A percentile compares a stretch with the other conserved stretches of the same genome.
These are phyloP conservation scores for Cordyceps pruinosa DNA, from an alignment of 2,329 filamentous ascomycete genomes.

Conservation along the genomic window DNA sequence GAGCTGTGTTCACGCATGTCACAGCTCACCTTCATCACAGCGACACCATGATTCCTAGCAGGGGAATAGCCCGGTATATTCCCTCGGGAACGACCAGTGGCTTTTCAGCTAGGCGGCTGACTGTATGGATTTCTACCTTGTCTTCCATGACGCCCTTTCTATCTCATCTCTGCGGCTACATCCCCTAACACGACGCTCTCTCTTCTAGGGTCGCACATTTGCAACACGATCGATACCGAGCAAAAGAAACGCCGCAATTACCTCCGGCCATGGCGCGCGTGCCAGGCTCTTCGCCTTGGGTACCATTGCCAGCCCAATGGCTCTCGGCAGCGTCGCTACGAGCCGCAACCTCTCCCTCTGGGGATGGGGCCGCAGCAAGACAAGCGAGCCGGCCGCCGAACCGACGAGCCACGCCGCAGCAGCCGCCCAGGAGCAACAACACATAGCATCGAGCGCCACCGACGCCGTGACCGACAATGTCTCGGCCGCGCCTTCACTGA, in stretches of 20 bases:
- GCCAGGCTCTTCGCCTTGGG: background rate
- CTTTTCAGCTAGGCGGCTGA: constrained; percentile 22
- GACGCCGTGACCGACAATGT: constrained; percentile 11
- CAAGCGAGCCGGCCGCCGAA: constrained; percentile 9
- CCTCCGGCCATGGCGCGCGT: background rate
- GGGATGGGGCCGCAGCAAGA: constrained; percentile 25
- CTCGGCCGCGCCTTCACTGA: constrained; percentile 17
- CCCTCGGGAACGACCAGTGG: constrained; percentile 27
- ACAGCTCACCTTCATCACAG: constrained; percentile 12
- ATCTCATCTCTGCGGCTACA: too few relatives aligned
- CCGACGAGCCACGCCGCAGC: constrained; percentile 15
- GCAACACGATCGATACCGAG: constrained; percentile 19
- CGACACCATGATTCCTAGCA: constrained; percentile 38
- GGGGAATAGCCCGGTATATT: constrained; percentile 35
- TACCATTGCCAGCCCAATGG: constrained; percentile 20
- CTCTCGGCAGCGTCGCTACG: constrained; percentile 25
- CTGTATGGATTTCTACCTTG: constrained; percentile 19
- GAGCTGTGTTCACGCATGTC: constrained; percentile 13
- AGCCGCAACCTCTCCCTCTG: constrained; percentile 20
- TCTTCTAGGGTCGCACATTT: constrained; percentile 20
- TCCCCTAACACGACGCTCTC: constrained; percentile 11
- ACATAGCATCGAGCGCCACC: constrained; percentile 8
- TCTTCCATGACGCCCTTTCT: background rate
- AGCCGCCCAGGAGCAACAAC: background rate
- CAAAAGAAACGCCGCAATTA: constrained; percentile 19